Percentiles rank a stretch among this genome's conserved stretches.
phyloP scores from a whole-genome alignment of 345 rosid genomes.

The Cardamine resedifolia region DNA sequence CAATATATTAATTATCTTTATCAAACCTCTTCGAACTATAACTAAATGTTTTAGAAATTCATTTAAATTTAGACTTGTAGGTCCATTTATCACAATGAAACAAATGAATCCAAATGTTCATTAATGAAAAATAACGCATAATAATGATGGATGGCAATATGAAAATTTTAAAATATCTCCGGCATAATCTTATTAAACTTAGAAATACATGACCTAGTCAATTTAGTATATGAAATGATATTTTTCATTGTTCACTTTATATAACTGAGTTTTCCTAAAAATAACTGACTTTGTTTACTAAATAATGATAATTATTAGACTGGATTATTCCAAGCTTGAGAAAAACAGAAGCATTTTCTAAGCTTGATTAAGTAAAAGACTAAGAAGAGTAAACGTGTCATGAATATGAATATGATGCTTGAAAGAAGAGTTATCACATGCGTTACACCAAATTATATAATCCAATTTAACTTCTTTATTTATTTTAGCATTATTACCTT shows the following conservation, averaged over 20 bases:
- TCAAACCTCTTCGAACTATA: background rate
- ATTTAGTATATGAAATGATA: too few relatives aligned
- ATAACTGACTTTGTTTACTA: background rate
- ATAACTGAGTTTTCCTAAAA: too few relatives aligned
- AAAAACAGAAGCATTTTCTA: background rate
- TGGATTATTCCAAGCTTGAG: background rate
- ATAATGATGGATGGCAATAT: background rate
- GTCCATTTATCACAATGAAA: background rate
- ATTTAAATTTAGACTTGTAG: background rate
- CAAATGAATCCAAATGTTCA: background rate
- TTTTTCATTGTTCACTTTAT: too few relatives aligned
- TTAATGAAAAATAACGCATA: background rate
- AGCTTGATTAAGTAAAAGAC: background rate
- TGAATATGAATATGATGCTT: constrained; percentile 8
- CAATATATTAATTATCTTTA: background rate
- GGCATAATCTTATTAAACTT: background rate
- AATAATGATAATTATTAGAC: background rate
- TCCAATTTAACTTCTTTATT: background rate
- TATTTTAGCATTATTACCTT: background rate
- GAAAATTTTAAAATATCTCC: background rate
- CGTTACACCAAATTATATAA: constrained; percentile 17
- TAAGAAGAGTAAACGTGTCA: constrained; percentile 3
- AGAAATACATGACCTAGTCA: background rate
- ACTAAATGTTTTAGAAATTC: too few relatives aligned
- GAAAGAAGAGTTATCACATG: constrained; percentile 6